phyloP scores from a whole-genome alignment of 139 green algal species.

The Chlorella vulgaris region DNA sequence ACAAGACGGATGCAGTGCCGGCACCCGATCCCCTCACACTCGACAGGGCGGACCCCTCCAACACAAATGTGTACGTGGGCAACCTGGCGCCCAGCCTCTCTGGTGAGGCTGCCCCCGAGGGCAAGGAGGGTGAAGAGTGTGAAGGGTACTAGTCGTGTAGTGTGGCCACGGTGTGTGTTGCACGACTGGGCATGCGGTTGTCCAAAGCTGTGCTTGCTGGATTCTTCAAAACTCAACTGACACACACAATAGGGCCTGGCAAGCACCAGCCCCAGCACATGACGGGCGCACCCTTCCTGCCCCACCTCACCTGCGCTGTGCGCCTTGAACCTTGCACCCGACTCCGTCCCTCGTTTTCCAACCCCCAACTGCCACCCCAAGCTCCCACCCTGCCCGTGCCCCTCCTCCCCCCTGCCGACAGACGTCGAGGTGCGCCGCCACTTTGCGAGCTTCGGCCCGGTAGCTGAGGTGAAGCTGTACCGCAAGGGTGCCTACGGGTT shows the following conservation, averaged over 20 bases:
- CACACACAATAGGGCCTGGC: too few relatives aligned
- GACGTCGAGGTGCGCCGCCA: conserved; percentile 58
- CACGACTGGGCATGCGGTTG: too few relatives aligned
- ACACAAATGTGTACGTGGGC: conserved; percentile 82
- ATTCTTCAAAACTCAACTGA: too few relatives aligned
- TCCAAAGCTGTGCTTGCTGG: too few relatives aligned
- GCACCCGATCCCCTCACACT: conserved; percentile 25
- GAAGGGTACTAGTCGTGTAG: too few relatives aligned
- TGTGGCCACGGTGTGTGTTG: too few relatives aligned
- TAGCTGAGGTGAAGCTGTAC: conserved; percentile 75
- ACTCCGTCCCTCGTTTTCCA: too few relatives aligned
- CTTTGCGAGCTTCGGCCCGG: conserved; percentile 54
- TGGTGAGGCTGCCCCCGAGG: not conserved
- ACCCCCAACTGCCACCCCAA: not conserved
- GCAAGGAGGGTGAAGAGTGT: too few relatives aligned
- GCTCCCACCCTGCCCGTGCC: not conserved
- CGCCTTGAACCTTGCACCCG: too few relatives aligned
- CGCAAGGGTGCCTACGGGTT: conserved; percentile 77
- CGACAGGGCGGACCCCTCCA: conserved; percentile 57
- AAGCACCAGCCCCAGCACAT: too few relatives aligned
- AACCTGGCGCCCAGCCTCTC: conserved; percentile 60
- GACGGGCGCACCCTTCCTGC: too few relatives aligned
- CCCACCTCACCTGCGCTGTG: too few relatives aligned
- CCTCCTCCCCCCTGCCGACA: not conserved
- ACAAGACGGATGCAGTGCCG: conserved; percentile 57